Base-by-base conservation (phyloP, 192 early-diverging fungal genomes). In the Jimgerdemannia lactiflua region DNA sequence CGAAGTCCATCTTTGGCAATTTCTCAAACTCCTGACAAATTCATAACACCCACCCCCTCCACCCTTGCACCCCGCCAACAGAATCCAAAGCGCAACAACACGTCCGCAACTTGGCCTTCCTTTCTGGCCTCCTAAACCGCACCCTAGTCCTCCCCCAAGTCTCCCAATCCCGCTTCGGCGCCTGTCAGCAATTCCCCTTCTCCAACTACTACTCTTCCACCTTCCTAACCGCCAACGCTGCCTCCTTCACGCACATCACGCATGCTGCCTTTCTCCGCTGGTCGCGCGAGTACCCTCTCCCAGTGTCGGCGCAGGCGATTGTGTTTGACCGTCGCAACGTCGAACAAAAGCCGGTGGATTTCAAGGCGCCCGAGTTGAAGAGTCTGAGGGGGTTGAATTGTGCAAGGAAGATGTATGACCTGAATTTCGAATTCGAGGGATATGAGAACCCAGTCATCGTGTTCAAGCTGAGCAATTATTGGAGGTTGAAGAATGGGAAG, bases 81-180 rank as follows among this genome's bases (percentile, higher is more conserved):
- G 74, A 75, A 75, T 43, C 74, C 3, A 75, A 70, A 75, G 74
- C 74, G 19, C 68, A 70, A 44, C 10, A 39, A 18, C 74, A 75
- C 42, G 3, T 71, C 59, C n/a, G 68, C 39, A 42, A 43, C 1
- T 39, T 67, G 11, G 39, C 49, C n/a, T 19, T 39, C 43, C 69
- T 75, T n/a, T 67, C 74, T 18, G 42, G 59, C 44, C n/a, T 11
- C 68, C 39, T 59, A 10, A 54, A 63, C 54, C 74, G 74, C 3
- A 43, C 39, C 14, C 4, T 75, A 8, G 74, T 75, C 18, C 43
- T 75, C 9, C 68, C 74, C 7, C 68, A 75, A 29, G 68, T 69
- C 14, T 66, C 20, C 19, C 3, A 69, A 17, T 3, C 69, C 3
- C 68, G 67, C 64, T 6, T 70, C 1, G 4, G 42, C 54, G 42